Evolutionary conservation across 371 early-diverging fungal species (phyloP).

Genomic region (Conidiobolus incongruus): DNA sequence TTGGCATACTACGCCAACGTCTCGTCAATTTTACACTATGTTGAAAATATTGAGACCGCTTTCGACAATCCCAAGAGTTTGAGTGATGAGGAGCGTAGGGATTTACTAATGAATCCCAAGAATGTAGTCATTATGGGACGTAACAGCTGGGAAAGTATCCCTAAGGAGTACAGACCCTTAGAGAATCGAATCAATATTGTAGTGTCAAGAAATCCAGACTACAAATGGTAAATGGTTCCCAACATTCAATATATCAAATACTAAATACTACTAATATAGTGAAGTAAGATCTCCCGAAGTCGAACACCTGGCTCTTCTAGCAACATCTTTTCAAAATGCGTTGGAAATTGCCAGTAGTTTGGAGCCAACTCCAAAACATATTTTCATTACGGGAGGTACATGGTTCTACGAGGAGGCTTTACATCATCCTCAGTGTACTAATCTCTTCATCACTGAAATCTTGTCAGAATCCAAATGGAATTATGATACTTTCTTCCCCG

Average conservation of each 20-base stretch:
- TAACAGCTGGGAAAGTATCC: constrained; percentile 1
- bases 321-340: background rate
- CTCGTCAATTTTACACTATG: too few species aligned
- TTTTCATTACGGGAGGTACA: constrained; percentile 3
- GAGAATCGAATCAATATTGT: constrained; percentile 1
- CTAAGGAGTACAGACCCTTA: background rate
- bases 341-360: too few species aligned
- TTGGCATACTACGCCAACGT: background rate
- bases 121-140: constrained; percentile 4
- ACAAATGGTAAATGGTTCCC: background rate
- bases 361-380: too few species aligned
- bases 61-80: too few species aligned
- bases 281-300: background rate
- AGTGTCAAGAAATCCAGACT: background rate
- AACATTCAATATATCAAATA: too few species aligned
- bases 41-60: too few species aligned
- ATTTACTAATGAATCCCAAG: background rate
- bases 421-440: background rate
- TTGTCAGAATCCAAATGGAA: background rate
- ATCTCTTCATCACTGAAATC: constrained; percentile 2
- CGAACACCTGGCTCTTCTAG: background rate
- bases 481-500: constrained; percentile 1
- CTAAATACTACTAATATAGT: too few species aligned
- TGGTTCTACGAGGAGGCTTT: background rate
- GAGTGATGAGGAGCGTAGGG: too few species aligned